phyloP scores from a whole-genome alignment of 1,139 yeast species.

The Suhomyces terraborum region DNA sequence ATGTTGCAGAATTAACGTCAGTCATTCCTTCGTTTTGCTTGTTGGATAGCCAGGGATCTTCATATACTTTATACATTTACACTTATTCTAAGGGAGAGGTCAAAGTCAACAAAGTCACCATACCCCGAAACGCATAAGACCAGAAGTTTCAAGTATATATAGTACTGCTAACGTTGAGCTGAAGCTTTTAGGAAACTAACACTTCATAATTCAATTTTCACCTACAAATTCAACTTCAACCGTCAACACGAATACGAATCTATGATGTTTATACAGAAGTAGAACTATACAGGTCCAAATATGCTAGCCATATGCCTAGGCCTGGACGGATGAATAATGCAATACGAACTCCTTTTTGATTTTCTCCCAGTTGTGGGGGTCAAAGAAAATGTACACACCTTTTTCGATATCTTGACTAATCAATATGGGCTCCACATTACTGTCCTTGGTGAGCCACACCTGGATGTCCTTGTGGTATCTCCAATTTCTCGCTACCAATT shows the following conservation, averaged over 20 bases:
- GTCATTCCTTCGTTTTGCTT: slow-evolving; percentile 86
- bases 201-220: too few relatives aligned
- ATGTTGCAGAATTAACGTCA: slow-evolving; percentile 21
- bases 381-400: slow-evolving; percentile 95
- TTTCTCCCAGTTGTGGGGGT: slow-evolving; percentile 95
- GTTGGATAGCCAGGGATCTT: slow-evolving; percentile 75
- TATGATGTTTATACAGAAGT: slow-evolving; percentile 5
- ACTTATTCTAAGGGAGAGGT: slow-evolving; percentile 80
- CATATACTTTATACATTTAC: slow-evolving; percentile 83
- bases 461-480: slow-evolving; percentile 93
- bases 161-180: not conserved
- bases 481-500: slow-evolving; percentile 90
- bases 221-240: not conserved
- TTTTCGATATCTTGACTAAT: slow-evolving; percentile 86
- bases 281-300: slow-evolving; percentile 1
- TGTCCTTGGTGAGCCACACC: slow-evolving; percentile 96
- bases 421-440: slow-evolving; percentile 83
- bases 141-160: not conserved
- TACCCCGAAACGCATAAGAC: slow-evolving; percentile 4
- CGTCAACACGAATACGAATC: slow-evolving; percentile 1
- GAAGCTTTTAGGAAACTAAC: too few relatives aligned
- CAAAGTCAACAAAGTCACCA: slow-evolving; percentile 83
- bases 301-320: slow-evolving; percentile 23
- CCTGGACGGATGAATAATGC: slow-evolving; percentile 59
- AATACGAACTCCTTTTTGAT: slow-evolving; percentile 81